These are phyloP conservation scores for Russula dissimulans DNA, from an alignment of 768 basidiomycete genomes.

Conservation along the genomic window DNA sequence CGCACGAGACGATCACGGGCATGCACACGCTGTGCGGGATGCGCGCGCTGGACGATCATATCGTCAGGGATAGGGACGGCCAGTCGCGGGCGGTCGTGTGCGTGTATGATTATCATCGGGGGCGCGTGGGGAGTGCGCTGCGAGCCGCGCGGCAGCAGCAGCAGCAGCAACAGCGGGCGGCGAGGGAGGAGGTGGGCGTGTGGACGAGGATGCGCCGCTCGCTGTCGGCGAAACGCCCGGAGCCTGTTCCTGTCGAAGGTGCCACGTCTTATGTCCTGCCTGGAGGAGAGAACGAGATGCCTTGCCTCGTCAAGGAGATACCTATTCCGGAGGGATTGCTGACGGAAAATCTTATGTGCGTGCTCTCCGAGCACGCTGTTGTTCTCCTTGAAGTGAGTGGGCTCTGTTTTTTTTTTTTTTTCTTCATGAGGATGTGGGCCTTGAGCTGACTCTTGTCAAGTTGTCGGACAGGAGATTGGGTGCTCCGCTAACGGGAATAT, in stretches of 20 bases:
- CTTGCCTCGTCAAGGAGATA: slow-evolving; percentile 2
- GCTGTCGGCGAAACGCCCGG: neutral
- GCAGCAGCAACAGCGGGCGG: no score
- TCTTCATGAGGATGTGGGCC: no score
- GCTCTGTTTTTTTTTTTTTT: neutral
- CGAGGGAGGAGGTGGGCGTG: neutral
- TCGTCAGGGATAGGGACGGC: neutral
- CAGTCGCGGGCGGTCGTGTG: neutral
- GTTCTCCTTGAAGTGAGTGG: neutral
- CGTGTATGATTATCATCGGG: slow-evolving; percentile 1
- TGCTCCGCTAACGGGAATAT: neutral
- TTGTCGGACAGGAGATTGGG: neutral
- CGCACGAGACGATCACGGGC: neutral
- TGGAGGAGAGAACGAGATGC: neutral
- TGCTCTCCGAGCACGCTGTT: neutral
- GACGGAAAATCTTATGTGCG: neutral
- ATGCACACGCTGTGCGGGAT: slow-evolving; percentile 1
- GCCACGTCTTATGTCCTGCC: neutral
- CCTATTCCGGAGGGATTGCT: neutral
- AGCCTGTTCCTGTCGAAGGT: neutral
- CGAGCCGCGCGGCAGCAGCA: no score
- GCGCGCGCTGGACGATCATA: neutral
- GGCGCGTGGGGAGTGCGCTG: neutral
- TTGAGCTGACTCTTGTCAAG: neutral
- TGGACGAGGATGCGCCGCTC: neutral